Percentiles rank a stretch among this genome's conserved stretches.
phyloP scores from a whole-genome alignment of 2,329 filamentous ascomycete species.

The Phialophora chinensis region DNA sequence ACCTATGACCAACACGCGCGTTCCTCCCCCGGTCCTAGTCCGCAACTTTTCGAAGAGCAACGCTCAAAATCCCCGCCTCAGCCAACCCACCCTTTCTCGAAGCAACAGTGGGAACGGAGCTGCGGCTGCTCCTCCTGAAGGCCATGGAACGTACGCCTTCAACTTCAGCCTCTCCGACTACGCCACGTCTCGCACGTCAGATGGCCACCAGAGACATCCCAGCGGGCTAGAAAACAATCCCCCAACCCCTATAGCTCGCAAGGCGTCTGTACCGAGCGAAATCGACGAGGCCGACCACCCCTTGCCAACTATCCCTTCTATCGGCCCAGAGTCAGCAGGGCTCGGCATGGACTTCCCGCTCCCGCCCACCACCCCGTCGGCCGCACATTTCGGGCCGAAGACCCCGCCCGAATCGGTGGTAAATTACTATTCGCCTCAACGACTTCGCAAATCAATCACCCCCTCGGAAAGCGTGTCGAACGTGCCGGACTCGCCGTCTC shows the following conservation, averaged over 20 bases:
- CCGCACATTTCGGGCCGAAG: conserved; percentile 18
- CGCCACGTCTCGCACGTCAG: not conserved
- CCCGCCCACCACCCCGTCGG: conserved; percentile 12
- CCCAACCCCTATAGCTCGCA: conserved; percentile 10
- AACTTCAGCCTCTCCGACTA: conserved; percentile 5
- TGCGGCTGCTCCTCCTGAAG: not conserved
- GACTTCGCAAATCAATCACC: conserved; percentile 30
- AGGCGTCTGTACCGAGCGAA: not conserved
- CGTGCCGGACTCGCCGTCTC: conserved; percentile 27
- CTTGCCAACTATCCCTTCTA: conserved; percentile 7
- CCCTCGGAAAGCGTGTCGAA: conserved; percentile 34
- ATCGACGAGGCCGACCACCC: not conserved
- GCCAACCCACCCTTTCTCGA: conserved; percentile 2
- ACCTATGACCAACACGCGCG: conserved; percentile 2
- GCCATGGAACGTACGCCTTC: not conserved
- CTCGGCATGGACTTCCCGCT: conserved; percentile 10
- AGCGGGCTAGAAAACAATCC: conserved; percentile 26
- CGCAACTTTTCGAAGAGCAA: conserved; percentile 7
- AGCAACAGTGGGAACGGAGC: not conserved
- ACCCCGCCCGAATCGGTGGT: conserved; percentile 18
- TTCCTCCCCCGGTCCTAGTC: conserved; percentile 7
- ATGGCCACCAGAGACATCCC: conserved; percentile 15
- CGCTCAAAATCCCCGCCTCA: not conserved
- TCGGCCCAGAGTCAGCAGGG: not conserved
- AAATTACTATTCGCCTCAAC: conserved; percentile 6